Percentiles rank a stretch among this genome's conserved stretches.
These are phyloP conservation scores for Pisolithus orientalis DNA, from an alignment of 768 basidiomycete genomes.

Conservation along the genomic window DNA sequence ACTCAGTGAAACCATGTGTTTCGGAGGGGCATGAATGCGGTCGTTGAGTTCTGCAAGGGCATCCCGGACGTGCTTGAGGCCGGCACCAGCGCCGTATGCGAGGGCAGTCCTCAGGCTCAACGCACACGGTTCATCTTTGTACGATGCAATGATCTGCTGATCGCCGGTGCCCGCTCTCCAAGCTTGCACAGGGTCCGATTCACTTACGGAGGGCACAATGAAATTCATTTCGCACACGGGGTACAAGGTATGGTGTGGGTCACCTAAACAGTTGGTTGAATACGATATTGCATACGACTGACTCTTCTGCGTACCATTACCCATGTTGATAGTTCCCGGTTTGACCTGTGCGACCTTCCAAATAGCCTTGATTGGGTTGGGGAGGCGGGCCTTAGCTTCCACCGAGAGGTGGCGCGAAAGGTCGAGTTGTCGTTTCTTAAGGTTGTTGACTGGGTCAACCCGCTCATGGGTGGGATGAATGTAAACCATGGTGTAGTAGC, in stretches of 20 bases:
- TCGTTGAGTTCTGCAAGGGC: constrained; percentile 30
- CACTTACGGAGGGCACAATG: constrained; percentile 26
- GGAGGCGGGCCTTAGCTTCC: constrained; percentile 28
- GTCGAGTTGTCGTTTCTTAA: constrained; percentile 24
- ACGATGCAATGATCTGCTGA: constrained; percentile 21
- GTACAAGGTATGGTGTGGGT: constrained; percentile 29
- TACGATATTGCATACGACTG: background rate
- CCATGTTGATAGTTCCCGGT: constrained; percentile 32
- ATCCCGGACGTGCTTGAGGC: constrained; percentile 28
- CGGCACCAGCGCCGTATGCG: constrained; percentile 35
- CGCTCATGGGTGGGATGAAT: constrained; percentile 13
- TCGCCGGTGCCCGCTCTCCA: constrained; percentile 25
- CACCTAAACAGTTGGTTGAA: constrained; percentile 14
- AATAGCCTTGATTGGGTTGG: constrained; percentile 33
- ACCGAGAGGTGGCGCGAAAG: constrained; percentile 28
- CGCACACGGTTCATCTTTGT: constrained; percentile 23
- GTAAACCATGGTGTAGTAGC: constrained; percentile 18
- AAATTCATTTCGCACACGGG: constrained; percentile 30
- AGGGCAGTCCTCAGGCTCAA: constrained; percentile 29
- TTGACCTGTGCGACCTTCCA: constrained; percentile 31
- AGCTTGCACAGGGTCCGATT: constrained; percentile 23
- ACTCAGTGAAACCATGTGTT: constrained; percentile 30
- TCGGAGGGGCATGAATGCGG: constrained; percentile 29
- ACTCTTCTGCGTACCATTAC: constrained; percentile 22
- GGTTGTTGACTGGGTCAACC: constrained; percentile 2